These are phyloP conservation scores for Staphylotrichum longicolle DNA, from an alignment of 495 filamentous ascomycete genomes.

Conservation along the genomic window DNA sequence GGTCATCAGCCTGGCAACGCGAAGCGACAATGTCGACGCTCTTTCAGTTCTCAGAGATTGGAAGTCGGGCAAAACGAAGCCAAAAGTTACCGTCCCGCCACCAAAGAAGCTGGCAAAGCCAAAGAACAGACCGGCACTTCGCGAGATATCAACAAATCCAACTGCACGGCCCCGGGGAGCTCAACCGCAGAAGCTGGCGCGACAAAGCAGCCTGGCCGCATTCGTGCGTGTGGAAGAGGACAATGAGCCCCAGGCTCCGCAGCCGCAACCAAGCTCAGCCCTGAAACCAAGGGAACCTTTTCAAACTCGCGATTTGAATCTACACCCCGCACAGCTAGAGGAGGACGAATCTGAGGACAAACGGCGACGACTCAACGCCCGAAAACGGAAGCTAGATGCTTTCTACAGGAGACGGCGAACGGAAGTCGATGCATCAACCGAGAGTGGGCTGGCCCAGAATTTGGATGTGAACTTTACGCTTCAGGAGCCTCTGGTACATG, in stretches of 20 bases:
- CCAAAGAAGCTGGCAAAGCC: slow-evolving; percentile 22
- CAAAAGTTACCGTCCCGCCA: slow-evolving; percentile 36
- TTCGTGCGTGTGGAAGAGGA: slow-evolving; percentile 31
- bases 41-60: slow-evolving; percentile 66
- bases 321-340: slow-evolving; percentile 51
- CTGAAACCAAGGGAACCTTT: slow-evolving; percentile 1
- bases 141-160: slow-evolving; percentile 35
- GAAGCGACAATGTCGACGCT: slow-evolving; percentile 72
- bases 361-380: slow-evolving; percentile 35
- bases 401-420: slow-evolving; percentile 45
- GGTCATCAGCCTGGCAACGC: slow-evolving; percentile 66
- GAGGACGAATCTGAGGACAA: slow-evolving; percentile 33
- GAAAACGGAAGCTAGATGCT: slow-evolving; percentile 49
- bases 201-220: slow-evolving; percentile 37
- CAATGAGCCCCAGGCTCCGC: slow-evolving; percentile 10
- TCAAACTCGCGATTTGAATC: slow-evolving; percentile 7
- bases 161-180: slow-evolving; percentile 14
- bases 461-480: slow-evolving; percentile 24
- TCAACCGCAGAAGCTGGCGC: slow-evolving; percentile 27
- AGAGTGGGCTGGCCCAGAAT: slow-evolving; percentile 28
- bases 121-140: slow-evolving; percentile 27
- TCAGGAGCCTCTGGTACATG: neutral
- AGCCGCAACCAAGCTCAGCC: slow-evolving; percentile 11
- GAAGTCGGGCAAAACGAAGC: slow-evolving; percentile 66
- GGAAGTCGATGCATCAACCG: slow-evolving; percentile 21